Conservation (phyloP, 441 rosid species). For the Melastoma candidum region DNA sequence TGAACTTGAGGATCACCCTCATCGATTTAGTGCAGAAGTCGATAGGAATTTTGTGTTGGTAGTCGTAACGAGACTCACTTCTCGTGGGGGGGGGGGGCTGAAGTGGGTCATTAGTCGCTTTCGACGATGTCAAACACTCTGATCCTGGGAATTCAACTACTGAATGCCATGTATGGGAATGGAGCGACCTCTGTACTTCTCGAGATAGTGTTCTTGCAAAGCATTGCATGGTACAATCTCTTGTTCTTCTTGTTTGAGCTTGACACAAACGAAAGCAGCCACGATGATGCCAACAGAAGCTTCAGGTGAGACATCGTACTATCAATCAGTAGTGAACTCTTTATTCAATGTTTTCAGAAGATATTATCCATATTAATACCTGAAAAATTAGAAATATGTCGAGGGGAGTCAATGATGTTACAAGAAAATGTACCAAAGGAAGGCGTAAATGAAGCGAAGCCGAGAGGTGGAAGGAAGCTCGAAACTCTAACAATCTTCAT, state of each 20-base stretch:
- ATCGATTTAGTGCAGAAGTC: slow-evolving; percentile 68
- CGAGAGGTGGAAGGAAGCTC: slow-evolving; percentile 27
- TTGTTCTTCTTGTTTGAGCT: slow-evolving; percentile 72
- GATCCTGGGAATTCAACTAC: slow-evolving; percentile 72
- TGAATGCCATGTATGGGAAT: slow-evolving; percentile 65
- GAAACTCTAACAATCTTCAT: slow-evolving; percentile 39
- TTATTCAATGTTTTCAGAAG: no score
- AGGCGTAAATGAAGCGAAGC: slow-evolving; percentile 29
- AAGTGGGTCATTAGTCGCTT: slow-evolving; percentile 58
- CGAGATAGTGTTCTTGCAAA: slow-evolving; percentile 75
- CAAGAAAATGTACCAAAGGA: slow-evolving; percentile 40
- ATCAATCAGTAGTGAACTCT: no score
- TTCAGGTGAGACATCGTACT: slow-evolving; percentile 29
- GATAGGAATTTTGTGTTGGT: slow-evolving; percentile 30
- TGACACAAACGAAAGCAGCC: slow-evolving; percentile 32
- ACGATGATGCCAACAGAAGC: slow-evolving; percentile 29
- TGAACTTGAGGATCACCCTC: slow-evolving; percentile 57
- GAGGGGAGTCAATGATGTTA: slow-evolving; percentile 26
- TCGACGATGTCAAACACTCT: slow-evolving; percentile 79
- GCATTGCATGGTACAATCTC: slow-evolving; percentile 75
- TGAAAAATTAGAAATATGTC: neutral
- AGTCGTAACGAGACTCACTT: slow-evolving; percentile 35
- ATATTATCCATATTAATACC: no score
- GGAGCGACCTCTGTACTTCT: slow-evolving; percentile 48
- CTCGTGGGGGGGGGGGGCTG: slow-evolving; percentile 29